Evolutionary conservation across 2,329 filamentous ascomycete species (phyloP).

Genomic region (Penicillium capsulatum): DNA sequence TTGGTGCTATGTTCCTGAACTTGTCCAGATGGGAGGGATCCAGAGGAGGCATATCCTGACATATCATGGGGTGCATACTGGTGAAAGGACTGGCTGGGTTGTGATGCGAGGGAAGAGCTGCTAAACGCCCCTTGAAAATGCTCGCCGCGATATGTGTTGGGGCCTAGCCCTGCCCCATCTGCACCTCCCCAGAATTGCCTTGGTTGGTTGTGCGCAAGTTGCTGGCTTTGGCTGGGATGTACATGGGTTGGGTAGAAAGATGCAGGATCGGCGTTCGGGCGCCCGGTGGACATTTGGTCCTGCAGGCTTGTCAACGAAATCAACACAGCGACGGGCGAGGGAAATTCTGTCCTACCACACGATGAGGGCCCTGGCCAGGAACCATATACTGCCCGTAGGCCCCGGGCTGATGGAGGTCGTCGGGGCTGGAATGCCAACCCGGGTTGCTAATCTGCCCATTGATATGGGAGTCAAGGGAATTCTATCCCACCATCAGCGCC

Average conservation of each 20-base stretch:
- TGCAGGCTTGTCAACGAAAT: too few species aligned
- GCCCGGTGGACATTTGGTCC: too few species aligned
- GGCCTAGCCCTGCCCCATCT: not conserved
- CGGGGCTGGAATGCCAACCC: constrained; percentile 18
- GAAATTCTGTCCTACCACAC: too few species aligned
- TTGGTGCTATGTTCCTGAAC: not conserved
- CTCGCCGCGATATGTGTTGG: not conserved
- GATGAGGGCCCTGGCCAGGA: too few species aligned
- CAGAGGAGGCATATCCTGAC: not conserved
- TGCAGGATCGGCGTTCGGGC: too few species aligned
- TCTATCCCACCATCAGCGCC: constrained; percentile 28
- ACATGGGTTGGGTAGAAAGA: too few species aligned
- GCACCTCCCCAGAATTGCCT: not conserved
- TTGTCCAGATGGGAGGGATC: not conserved
- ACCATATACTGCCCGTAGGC: not conserved
- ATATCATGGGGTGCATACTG: not conserved
- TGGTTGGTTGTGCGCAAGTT: too few species aligned
- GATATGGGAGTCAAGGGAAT: constrained; percentile 18
- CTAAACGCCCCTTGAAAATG: not conserved
- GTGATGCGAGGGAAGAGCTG: too few species aligned
- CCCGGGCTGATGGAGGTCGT: constrained; percentile 6
- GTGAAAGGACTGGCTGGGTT: not conserved
- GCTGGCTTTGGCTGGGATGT: too few species aligned
- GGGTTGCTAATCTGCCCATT: constrained; percentile 13
- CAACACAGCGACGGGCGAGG: too few species aligned